Evolutionary conservation across 768 basidiomycete genomes (phyloP), one percentile per base, ranked within the genome.

Genomic region (Roridomyces roridus): DNA sequence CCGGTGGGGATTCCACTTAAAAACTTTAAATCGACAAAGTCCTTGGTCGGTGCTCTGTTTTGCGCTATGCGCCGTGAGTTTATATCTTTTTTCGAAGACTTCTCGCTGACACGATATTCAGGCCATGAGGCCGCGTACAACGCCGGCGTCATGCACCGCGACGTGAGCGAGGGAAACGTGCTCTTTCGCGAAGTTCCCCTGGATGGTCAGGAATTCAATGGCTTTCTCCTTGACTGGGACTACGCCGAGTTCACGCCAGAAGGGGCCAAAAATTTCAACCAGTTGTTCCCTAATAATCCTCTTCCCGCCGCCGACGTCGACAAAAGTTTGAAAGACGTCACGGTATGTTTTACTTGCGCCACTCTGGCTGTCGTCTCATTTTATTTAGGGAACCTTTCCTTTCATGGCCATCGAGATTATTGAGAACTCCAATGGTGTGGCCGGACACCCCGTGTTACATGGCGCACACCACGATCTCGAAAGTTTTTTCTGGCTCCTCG

Each of bases 211-310:
- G 39, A 44, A 25, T 31, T 18, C 26, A 23, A 26, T 6, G 52
- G 31, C 5, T 54, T 54, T 31, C 45, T 54, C 34, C 21, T 54
- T 31, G 52, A 54, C 34, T 54, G 36, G 31, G 52, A 54, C 45
- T 54, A 54, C 45, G 52, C 52, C 44, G 43, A 53, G 51, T 44
- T 54, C 31, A 43, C 35, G 26, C 24, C 3, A 10, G 34, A 10
- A 25, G 52, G 43, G 8, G 18, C 39, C 5, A 17, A 36, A 11
- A 21, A 12, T 6, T 46, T 46, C 25, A 23, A 54, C 6, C 15
- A 20, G 31, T 23, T 18, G 42, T 34, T 34, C 31, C 10, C 31
- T 8, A 3, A 12, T 25, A 2, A 20, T 37, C 24, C 21, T 39
- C 20, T 21, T 12, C 17, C 41, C 4, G 29, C 24, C 10, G 18